phyloP scores from a whole-genome alignment of 805 yeast genomes.

The Pichia ethanolica region DNA sequence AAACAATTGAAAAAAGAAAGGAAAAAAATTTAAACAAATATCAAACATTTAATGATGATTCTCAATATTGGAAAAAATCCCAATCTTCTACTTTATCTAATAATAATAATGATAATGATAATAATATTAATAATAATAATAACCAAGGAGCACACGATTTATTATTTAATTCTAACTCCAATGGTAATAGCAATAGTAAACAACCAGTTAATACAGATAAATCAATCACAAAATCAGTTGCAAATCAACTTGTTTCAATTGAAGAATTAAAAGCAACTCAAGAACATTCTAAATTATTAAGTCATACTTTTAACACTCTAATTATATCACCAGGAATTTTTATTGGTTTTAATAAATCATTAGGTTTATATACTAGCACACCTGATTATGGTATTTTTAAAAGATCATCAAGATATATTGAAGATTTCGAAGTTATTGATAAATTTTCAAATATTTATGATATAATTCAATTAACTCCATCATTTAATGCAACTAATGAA shows the following conservation, averaged over 20 bases:
- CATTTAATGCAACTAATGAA: conserved; percentile 61
- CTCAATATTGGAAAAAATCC: too few species aligned
- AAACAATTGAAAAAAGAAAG: conserved; percentile 27
- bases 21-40: conserved; percentile 34
- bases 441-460: conserved; percentile 54
- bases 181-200: background rate
- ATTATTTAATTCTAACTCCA: background rate
- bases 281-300: conserved; percentile 46
- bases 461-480: conserved; percentile 61
- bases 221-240: conserved; percentile 23
- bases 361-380: conserved; percentile 58
- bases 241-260: conserved; percentile 23
- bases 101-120: too few species aligned
- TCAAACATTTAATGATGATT: conserved; percentile 7
- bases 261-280: conserved; percentile 44
- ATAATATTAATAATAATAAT: too few species aligned
- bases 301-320: conserved; percentile 49
- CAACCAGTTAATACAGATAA: conserved; percentile 1
- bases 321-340: conserved; percentile 84
- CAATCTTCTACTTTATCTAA: too few species aligned
- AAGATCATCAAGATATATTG: conserved; percentile 61
- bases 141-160: too few species aligned
- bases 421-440: conserved; percentile 72
- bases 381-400: conserved; percentile 83
- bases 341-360: conserved; percentile 50